phyloP scores from a whole-genome alignment of 2,329 filamentous ascomycete genomes.

The Ilyonectria destructans region DNA sequence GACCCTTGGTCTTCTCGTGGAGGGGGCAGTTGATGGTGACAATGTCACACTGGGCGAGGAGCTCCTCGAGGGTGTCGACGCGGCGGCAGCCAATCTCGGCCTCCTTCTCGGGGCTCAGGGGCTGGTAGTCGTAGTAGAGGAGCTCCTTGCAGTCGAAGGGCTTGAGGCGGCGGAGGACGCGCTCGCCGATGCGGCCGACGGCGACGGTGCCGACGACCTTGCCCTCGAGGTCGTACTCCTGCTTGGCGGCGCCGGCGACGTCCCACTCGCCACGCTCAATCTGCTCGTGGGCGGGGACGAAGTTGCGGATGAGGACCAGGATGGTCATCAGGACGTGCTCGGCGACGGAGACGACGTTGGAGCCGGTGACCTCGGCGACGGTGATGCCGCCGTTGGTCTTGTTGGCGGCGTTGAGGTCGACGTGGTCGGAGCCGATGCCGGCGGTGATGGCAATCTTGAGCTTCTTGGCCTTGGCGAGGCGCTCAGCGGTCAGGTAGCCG shows the following conservation, averaged over 20 bases:
- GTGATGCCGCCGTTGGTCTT: constrained; percentile 98
- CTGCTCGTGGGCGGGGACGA: constrained; percentile 96
- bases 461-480: constrained; percentile 98
- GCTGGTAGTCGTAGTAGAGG: constrained; percentile 99
- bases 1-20: constrained; percentile 95
- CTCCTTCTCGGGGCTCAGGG: constrained; percentile 87
- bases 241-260: constrained; percentile 96
- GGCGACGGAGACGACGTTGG: constrained; percentile 98
- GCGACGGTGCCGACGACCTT: constrained; percentile 99
- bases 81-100: constrained; percentile 95
- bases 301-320: constrained; percentile 96
- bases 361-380: constrained; percentile 97
- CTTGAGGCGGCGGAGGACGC: constrained; percentile 95
- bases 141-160: constrained; percentile 99
- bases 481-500: constrained; percentile 96
- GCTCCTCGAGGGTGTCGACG: constrained; percentile 91
- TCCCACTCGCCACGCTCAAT: constrained; percentile 93
- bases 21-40: constrained; percentile 99
- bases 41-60: constrained; percentile 94
- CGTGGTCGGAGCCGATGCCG: constrained; percentile 98
- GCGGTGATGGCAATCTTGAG: constrained; percentile 98
- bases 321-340: constrained; percentile 99
- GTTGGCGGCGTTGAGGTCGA: constrained; percentile 97
- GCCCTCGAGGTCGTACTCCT: constrained; percentile 96
- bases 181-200: constrained; percentile 97